Evolutionary conservation across 257 asterid genomes (phyloP), one percentile per base, ranked within the genome.

Genomic region (Osmanthus fragrans): DNA sequence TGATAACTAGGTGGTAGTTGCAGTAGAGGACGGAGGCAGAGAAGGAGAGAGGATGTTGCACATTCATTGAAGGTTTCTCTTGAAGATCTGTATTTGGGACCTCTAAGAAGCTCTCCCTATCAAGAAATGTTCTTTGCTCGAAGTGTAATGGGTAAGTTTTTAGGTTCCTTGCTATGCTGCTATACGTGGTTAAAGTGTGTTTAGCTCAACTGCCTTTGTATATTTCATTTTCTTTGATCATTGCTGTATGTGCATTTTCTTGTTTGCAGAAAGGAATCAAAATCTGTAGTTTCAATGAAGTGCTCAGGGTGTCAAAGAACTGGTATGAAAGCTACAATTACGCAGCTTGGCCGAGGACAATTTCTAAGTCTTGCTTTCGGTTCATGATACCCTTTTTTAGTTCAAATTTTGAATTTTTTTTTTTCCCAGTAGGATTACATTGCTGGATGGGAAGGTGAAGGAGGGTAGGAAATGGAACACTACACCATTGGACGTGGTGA

Each of bases 331-430:
- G 92, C 89, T 8, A 73, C 94, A 4, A 85, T 88, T 33, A 81
- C 92, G 83, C 96, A 91, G 40, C 88, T 91, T 4, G 96, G 92
- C 7, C 87, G n/a, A n/a, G n/a, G n/a, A n/a, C n/a, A n/a, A n/a
- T n/a, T n/a, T n/a, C n/a, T n/a, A n/a, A n/a, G n/a, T n/a, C n/a
- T n/a, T n/a, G n/a, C n/a, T n/a, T n/a, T n/a, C n/a, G n/a, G n/a
- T n/a, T n/a, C n/a, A n/a, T n/a, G n/a, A n/a, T n/a, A n/a, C n/a
- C n/a, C n/a, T n/a, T n/a, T n/a, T n/a, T n/a, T n/a, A n/a, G n/a
- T n/a, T n/a, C n/a, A n/a, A n/a, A n/a, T n/a, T n/a, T n/a, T n/a
- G n/a, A n/a, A n/a, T n/a, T n/a, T n/a, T n/a, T n/a, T n/a, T n/a
- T n/a, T n/a, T n/a, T n/a, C n/a, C n/a, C n/a, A n/a, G n/a, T n/a